Evolutionary conservation across 257 asterid species (phyloP).

Genomic region (Solanum rostratum): DNA sequence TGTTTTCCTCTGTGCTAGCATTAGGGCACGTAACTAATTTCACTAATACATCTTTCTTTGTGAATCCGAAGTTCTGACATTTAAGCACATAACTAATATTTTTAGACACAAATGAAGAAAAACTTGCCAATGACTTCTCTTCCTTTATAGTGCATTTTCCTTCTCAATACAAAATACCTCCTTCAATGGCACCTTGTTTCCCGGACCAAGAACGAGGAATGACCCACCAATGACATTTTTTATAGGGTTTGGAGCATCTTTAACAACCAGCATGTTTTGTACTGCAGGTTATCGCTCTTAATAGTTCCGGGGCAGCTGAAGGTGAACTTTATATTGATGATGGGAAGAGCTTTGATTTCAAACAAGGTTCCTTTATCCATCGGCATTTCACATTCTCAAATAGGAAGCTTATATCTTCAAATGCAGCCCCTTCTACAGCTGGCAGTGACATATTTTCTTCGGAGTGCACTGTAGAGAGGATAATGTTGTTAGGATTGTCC

Average conservation of each 20-base stretch:
- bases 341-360: constrained; percentile 86
- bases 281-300: constrained; percentile 73
- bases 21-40: neutral
- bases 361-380: constrained; percentile 60
- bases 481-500: constrained; percentile 50
- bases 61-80: neutral
- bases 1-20: neutral
- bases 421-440: constrained; percentile 16
- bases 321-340: constrained; percentile 89
- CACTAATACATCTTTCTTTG: neutral
- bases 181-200: neutral
- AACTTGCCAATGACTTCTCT: neutral
- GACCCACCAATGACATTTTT: neutral
- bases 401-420: constrained; percentile 55
- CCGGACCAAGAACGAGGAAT: neutral
- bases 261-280: neutral
- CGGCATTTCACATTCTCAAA: constrained; percentile 51
- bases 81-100: neutral
- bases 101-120: neutral
- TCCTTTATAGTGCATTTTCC: neutral
- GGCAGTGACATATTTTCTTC: constrained; percentile 27
- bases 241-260: neutral
- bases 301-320: constrained; percentile 78
- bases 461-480: constrained; percentile 58
- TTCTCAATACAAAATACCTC: neutral